These are phyloP conservation scores for Pestalotiopsis sp. DNA, from an alignment of 2,329 filamentous ascomycete species.

Conservation along the genomic window DNA sequence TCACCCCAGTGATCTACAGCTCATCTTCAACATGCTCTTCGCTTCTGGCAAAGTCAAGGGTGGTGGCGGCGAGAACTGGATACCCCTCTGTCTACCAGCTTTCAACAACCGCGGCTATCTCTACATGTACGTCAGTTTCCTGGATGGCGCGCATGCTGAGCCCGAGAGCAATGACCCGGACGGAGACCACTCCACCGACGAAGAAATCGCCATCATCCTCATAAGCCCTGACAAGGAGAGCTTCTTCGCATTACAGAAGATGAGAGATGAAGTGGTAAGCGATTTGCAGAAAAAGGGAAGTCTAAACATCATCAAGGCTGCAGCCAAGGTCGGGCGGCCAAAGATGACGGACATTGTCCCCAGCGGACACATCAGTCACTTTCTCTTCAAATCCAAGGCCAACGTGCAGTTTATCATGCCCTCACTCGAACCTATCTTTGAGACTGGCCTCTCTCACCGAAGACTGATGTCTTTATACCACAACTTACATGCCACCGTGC, in stretches of 20 bases:
- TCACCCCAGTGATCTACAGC: constrained; percentile 90
- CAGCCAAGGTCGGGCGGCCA: constrained; percentile 72
- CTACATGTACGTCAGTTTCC: constrained; percentile 99
- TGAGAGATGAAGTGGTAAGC: constrained; percentile 63
- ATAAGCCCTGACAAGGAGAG: constrained; percentile 92
- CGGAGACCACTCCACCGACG: constrained; percentile 63
- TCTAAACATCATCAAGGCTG: constrained; percentile 72
- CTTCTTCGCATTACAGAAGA: constrained; percentile 84
- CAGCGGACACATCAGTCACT: constrained; percentile 81
- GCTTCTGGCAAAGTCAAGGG: constrained; percentile 90
- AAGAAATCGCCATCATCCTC: constrained; percentile 87
- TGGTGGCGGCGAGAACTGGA: constrained; percentile 93
- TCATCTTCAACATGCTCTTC: constrained; percentile 99
- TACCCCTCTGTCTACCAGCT: constrained; percentile 90
- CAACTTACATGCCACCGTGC: constrained; percentile 80
- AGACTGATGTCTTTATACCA: constrained; percentile 84
- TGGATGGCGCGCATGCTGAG: constrained; percentile 60
- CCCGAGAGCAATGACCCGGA: constrained; percentile 36
- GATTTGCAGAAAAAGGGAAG: constrained; percentile 77
- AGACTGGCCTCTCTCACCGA: constrained; percentile 58
- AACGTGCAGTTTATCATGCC: constrained; percentile 98
- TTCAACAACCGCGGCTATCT: constrained; percentile 97
- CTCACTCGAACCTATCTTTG: constrained; percentile 71
- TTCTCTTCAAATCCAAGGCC: constrained; percentile 89
- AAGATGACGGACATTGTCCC: constrained; percentile 75